Evolutionary conservation across 495 filamentous ascomycete genomes (phyloP).

Genomic region (Aspergillus ellipticus): DNA sequence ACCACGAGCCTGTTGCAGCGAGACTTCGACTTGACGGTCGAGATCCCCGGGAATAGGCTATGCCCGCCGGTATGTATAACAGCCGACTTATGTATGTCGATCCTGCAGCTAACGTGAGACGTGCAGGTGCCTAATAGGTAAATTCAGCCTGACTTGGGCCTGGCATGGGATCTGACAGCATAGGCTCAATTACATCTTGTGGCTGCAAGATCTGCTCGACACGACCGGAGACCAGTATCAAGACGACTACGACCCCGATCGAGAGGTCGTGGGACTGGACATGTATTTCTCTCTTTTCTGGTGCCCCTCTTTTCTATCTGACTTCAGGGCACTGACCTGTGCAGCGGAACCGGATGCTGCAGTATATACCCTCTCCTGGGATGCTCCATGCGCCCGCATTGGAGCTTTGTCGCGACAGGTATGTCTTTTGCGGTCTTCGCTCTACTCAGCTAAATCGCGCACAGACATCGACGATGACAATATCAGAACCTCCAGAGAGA

Average conservation of each 20-base stretch:
- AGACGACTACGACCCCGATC: slow-evolving; percentile 53
- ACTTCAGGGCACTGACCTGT: slow-evolving; percentile 7
- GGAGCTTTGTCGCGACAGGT: slow-evolving; percentile 74
- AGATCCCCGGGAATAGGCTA: slow-evolving; percentile 71
- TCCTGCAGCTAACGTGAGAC: neutral
- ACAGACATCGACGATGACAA: slow-evolving; percentile 75
- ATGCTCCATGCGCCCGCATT: slow-evolving; percentile 60
- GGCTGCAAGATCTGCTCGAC: slow-evolving; percentile 83
- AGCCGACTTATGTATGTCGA: neutral
- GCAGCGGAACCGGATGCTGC: slow-evolving; percentile 79
- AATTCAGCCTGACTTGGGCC: neutral
- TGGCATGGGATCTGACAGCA: slow-evolving; percentile 6
- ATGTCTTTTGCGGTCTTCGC: neutral
- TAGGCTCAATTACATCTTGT: slow-evolving; percentile 83
- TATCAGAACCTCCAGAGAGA: slow-evolving; percentile 58
- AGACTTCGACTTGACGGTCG: slow-evolving; percentile 70
- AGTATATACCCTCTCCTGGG: slow-evolving; percentile 87
- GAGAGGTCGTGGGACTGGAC: slow-evolving; percentile 70
- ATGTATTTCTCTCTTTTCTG: slow-evolving; percentile 44
- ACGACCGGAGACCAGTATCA: slow-evolving; percentile 53
- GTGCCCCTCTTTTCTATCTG: neutral
- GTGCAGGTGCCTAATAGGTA: slow-evolving; percentile 65
- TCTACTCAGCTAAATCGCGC: slow-evolving; percentile 12
- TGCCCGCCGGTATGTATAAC: slow-evolving; percentile 73
- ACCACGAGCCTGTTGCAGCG: slow-evolving; percentile 72